A percentile compares a stretch with the other conserved stretches of the same genome.
These are phyloP conservation scores for Acrasis kona DNA, from an alignment of 78 protist species.

Conservation along the genomic window DNA sequence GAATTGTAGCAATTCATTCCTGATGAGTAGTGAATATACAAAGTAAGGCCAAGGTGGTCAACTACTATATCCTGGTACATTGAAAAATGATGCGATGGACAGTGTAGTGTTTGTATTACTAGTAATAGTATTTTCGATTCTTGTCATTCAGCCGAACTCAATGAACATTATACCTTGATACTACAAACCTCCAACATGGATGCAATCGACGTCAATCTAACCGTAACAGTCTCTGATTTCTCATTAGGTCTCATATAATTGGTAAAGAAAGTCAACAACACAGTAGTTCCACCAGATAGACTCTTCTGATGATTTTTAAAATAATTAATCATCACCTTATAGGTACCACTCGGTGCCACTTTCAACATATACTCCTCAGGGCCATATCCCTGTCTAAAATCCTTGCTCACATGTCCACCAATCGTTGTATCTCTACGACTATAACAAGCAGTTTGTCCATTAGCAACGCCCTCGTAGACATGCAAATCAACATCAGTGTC, in stretches of 20 bases:
- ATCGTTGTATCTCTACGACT: not conserved
- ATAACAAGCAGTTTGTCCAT: constrained; percentile 14
- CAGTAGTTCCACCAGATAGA: not conserved
- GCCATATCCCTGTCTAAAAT: constrained; percentile 18
- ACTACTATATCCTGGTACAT: no score
- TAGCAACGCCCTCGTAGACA: constrained; percentile 11
- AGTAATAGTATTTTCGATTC: no score
- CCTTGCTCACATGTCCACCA: constrained; percentile 25
- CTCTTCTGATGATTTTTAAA: not conserved
- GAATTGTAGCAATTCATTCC: no score
- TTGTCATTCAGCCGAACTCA: no score
- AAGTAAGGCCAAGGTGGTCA: no score
- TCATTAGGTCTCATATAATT: not conserved
- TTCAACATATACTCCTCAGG: constrained; percentile 14
- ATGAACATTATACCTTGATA: no score
- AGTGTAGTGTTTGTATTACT: no score
- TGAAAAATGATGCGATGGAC: no score
- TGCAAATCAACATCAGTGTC: constrained; percentile 17
- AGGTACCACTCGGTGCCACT: not conserved
- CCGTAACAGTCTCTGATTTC: not conserved
- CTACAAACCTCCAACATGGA: no score
- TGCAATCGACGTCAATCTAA: no score
- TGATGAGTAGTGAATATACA: no score
- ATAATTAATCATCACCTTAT: not conserved
- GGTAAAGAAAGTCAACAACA: not conserved